These are phyloP conservation scores for Acacia acuminata DNA, from an alignment of 306 rosid genomes.

Conservation along the genomic window DNA sequence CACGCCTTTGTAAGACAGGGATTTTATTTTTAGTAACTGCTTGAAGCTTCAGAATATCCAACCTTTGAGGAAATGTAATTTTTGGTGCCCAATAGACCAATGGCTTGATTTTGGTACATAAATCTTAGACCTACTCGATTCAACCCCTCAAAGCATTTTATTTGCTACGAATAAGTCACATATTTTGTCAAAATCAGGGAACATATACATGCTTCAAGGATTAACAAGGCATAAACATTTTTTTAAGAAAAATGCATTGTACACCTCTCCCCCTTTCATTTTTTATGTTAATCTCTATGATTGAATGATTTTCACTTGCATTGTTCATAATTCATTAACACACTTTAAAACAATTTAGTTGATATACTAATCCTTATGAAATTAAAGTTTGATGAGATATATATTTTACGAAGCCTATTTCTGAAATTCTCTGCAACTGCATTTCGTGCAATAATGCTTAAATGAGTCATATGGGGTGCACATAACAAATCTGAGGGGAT, in stretches of 20 bases:
- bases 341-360: neutral
- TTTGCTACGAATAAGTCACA: neutral
- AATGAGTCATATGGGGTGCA: constrained; percentile 2
- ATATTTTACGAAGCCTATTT: neutral
- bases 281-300: neutral
- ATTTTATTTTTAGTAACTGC: neutral
- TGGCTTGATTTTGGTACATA: neutral
- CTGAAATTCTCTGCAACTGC: neutral
- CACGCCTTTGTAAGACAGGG: neutral
- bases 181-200: neutral
- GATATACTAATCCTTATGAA: neutral
- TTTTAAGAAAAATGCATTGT: neutral
- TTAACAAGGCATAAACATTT: neutral
- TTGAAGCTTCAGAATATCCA: neutral
- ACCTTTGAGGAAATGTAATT: neutral
- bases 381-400: neutral
- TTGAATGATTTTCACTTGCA: neutral
- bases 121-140: neutral
- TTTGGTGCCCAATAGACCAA: neutral
- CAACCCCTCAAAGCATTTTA: neutral
- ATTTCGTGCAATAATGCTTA: neutral
- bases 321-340: neutral
- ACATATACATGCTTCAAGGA: neutral
- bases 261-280: neutral
- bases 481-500: neutral